These are phyloP conservation scores for Xylaria grammica DNA, from an alignment of 495 filamentous ascomycete species.

Conservation along the genomic window DNA sequence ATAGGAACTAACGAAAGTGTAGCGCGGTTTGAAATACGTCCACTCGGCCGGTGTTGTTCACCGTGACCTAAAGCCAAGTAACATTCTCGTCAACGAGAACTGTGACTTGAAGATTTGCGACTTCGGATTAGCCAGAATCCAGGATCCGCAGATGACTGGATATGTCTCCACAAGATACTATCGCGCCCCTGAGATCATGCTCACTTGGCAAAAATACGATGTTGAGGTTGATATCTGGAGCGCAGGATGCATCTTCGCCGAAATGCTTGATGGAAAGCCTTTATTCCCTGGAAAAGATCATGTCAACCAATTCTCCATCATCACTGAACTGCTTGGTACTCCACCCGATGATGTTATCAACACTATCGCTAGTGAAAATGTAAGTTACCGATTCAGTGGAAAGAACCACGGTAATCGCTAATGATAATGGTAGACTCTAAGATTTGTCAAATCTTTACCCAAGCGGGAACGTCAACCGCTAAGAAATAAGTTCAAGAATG, in stretches of 20 bases:
- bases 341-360: conserved; percentile 98
- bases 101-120: conserved; percentile 99
- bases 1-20: conserved; percentile 38
- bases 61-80: conserved; percentile 95
- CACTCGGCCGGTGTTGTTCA: conserved; percentile 98
- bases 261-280: conserved; percentile 98
- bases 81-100: conserved; percentile 99
- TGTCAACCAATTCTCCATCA: conserved; percentile 99
- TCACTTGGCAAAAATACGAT: conserved; percentile 99
- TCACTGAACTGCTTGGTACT: conserved; percentile 97
- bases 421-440: conserved; percentile 71
- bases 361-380: conserved; percentile 98
- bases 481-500: conserved; percentile 92
- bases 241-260: conserved; percentile 97
- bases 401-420: not conserved
- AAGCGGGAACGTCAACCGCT: conserved; percentile 91
- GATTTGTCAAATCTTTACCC: conserved; percentile 98
- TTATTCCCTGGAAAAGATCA: conserved; percentile 99
- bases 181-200: conserved; percentile 98
- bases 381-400: conserved; percentile 47
- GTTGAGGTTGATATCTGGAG: conserved; percentile 99
- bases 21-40: conserved; percentile 98
- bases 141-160: conserved; percentile 99
- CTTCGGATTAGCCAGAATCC: conserved; percentile 94
- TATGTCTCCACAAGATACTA: conserved; percentile 99